A percentile compares a stretch with the other conserved stretches of the same genome.
Conservation (phyloP, 2,329 filamentous ascomycete species). For the Didymella pinodella region DNA sequence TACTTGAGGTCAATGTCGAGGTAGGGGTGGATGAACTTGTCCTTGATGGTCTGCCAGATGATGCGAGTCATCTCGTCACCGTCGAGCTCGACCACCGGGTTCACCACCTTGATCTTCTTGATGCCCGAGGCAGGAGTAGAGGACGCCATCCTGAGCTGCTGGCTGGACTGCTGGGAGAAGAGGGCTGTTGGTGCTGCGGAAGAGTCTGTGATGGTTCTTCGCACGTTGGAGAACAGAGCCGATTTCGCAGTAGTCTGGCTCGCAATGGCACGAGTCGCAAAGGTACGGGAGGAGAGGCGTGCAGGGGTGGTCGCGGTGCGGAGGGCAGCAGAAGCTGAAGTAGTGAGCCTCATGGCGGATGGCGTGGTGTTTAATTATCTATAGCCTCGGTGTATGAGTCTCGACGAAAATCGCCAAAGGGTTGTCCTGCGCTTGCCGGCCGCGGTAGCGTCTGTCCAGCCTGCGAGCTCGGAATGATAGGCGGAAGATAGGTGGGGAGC, state of each 20-base stretch:
- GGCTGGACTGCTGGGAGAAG: constrained; percentile 7
- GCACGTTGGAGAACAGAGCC: constrained; percentile 30
- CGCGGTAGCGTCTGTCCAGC: constrained; percentile 31
- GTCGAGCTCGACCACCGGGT: constrained; percentile 96
- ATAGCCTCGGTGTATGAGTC: constrained; percentile 41
- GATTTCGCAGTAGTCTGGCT: constrained; percentile 35
- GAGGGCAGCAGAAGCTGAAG: constrained; percentile 38
- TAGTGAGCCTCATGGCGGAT: constrained; percentile 42
- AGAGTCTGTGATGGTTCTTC: constrained; percentile 26
- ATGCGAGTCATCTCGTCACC: constrained; percentile 96
- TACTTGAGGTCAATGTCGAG: constrained; percentile 98
- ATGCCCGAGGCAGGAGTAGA: constrained; percentile 70
- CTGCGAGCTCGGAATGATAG: constrained; percentile 26
- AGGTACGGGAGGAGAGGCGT: constrained; percentile 35
- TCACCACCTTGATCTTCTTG: constrained; percentile 99
- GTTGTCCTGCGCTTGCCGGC: constrained; percentile 32
- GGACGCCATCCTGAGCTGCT: constrained; percentile 46
- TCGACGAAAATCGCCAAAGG: constrained; percentile 24
- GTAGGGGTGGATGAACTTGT: constrained; percentile 97
- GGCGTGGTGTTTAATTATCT: constrained; percentile 21
- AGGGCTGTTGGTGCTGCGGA: constrained; percentile 19
- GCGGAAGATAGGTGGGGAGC: constrained; percentile 25
- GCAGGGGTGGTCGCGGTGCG: constrained; percentile 33
- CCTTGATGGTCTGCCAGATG: constrained; percentile 99
- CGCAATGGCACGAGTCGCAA: constrained; percentile 44